phyloP scores from a whole-genome alignment of 23 red algal species.

The Chondrus crispus region DNA sequence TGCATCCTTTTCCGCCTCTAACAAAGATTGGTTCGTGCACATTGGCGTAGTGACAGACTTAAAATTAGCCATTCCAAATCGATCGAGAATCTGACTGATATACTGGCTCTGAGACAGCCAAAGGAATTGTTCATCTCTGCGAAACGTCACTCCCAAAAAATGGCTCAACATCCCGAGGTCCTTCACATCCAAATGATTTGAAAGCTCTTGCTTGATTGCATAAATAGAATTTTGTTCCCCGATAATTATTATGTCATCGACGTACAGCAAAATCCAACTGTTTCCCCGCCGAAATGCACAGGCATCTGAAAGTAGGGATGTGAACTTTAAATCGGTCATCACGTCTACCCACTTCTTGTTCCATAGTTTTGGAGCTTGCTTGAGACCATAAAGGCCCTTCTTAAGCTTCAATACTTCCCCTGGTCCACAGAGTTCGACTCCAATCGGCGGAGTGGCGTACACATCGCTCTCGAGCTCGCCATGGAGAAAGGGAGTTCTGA shows the following conservation, averaged over 20 bases:
- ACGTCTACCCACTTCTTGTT: background rate
- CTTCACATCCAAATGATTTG: background rate
- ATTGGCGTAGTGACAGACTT: conserved; percentile 1
- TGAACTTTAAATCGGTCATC: background rate
- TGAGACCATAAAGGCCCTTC: background rate
- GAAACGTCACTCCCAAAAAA: background rate
- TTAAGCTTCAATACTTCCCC: background rate
- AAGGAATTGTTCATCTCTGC: background rate
- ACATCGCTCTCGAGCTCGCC: conserved; percentile 1
- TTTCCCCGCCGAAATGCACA: background rate
- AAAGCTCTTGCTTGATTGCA: background rate
- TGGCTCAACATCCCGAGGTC: background rate
- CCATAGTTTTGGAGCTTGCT: conserved; percentile 12
- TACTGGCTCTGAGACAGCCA: background rate
- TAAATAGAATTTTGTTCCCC: background rate
- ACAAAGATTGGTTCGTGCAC: background rate
- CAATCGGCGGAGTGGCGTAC: background rate
- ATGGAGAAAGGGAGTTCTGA: background rate
- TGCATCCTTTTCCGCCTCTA: background rate
- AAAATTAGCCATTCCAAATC: background rate
- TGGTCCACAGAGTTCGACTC: no score
- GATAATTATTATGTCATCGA: background rate
- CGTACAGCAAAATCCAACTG: background rate
- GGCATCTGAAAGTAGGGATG: background rate
- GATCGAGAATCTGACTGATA: background rate